These are phyloP conservation scores for Penicillium oxalicum DNA, from an alignment of 2,329 filamentous ascomycete genomes.

Conservation along the genomic window DNA sequence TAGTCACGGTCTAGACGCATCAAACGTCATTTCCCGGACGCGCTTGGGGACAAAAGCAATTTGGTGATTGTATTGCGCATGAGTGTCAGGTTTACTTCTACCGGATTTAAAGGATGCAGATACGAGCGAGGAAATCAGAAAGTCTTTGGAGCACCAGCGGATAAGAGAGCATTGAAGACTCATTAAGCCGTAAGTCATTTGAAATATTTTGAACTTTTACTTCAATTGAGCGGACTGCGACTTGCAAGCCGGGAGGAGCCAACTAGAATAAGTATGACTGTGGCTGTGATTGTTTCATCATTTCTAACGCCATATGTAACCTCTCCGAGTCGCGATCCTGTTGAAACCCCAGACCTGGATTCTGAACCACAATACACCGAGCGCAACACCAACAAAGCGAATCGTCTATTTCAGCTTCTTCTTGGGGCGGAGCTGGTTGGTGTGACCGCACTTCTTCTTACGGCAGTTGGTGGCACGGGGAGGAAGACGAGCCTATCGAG, in stretches of 20 bases:
- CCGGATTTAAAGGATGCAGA: too few species aligned
- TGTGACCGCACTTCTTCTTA: slow-evolving; percentile 99
- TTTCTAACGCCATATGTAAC: slow-evolving; percentile 35
- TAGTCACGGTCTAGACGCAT: too few species aligned
- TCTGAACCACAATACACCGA: slow-evolving; percentile 32
- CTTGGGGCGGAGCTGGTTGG: slow-evolving; percentile 99
- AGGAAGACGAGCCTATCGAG: slow-evolving; percentile 66
- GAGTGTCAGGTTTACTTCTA: too few species aligned
- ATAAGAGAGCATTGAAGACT: background rate
- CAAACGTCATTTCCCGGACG: too few species aligned
- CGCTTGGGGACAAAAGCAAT: too few species aligned
- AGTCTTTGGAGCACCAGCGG: background rate
- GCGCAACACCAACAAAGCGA: slow-evolving; percentile 42
- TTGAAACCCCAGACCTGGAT: slow-evolving; percentile 25
- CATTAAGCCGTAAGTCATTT: slow-evolving; percentile 8
- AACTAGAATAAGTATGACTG: slow-evolving; percentile 33
- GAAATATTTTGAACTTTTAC: slow-evolving; percentile 31
- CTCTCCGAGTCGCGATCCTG: slow-evolving; percentile 33
- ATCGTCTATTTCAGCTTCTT: slow-evolving; percentile 92
- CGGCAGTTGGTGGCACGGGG: slow-evolving; percentile 99
- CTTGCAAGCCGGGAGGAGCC: slow-evolving; percentile 29
- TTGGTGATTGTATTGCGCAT: too few species aligned
- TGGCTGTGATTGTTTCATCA: slow-evolving; percentile 35
- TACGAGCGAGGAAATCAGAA: background rate
- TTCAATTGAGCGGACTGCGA: slow-evolving; percentile 33